A percentile compares a stretch with the other conserved stretches of the same genome.
phyloP scores from a whole-genome alignment of 371 early-diverging fungal genomes.

The Apophysomyces sp. region DNA sequence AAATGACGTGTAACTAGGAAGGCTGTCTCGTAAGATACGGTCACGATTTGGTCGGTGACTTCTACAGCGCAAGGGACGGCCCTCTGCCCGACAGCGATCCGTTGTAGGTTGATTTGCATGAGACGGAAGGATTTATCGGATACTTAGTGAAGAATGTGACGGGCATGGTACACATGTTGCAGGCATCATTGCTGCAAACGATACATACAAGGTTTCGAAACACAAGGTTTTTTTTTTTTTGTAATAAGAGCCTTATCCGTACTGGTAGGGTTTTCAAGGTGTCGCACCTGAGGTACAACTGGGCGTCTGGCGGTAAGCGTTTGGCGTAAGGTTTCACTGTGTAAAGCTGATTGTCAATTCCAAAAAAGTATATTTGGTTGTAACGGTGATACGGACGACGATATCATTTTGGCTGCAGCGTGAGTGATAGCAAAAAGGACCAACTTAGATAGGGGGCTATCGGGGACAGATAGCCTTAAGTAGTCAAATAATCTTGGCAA shows the following conservation, averaged over 20 bases:
- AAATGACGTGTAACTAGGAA: slow-evolving; percentile 3
- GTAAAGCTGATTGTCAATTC: neutral
- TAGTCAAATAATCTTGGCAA: neutral
- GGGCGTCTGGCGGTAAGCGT: slow-evolving; percentile 27
- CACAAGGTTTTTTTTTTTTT: too few species aligned
- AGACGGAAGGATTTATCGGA: neutral
- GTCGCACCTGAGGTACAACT: slow-evolving; percentile 25
- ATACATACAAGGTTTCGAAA: slow-evolving; percentile 5
- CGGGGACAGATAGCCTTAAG: neutral
- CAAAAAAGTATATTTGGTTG: slow-evolving; percentile 24
- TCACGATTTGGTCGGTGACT: slow-evolving; percentile 63
- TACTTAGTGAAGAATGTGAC: neutral
- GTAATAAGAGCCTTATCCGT: too few species aligned
- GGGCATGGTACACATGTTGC: slow-evolving; percentile 69
- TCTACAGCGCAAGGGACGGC: slow-evolving; percentile 8
- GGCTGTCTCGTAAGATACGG: slow-evolving; percentile 64
- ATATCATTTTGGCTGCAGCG: slow-evolving; percentile 31
- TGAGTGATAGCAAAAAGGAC: slow-evolving; percentile 3
- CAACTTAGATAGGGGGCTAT: neutral
- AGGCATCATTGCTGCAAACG: slow-evolving; percentile 65
- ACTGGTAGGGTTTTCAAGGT: slow-evolving; percentile 23
- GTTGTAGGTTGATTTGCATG: slow-evolving; percentile 12
- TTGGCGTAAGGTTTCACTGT: neutral
- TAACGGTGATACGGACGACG: slow-evolving; percentile 23
- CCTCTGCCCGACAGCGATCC: slow-evolving; percentile 24